phyloP scores from a whole-genome alignment of 164 flowering plant species.

The Buxus sempervirens region DNA sequence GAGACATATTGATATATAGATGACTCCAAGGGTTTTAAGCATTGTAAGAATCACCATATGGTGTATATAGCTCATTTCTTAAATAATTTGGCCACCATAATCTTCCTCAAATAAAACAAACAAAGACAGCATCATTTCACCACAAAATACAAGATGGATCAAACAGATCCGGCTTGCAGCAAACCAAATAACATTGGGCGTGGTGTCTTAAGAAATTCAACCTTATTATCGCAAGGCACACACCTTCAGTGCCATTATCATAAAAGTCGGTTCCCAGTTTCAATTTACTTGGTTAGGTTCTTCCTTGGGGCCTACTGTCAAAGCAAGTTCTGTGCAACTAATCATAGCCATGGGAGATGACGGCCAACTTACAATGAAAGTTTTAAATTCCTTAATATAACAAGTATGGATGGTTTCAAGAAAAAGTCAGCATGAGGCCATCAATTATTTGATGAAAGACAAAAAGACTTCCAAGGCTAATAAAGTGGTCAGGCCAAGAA shows the following conservation, averaged over 20 bases:
- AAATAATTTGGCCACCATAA: neutral
- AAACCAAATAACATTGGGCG: neutral
- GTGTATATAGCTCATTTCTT: neutral
- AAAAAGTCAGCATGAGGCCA: constrained; percentile 14
- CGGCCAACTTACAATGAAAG: too few species aligned
- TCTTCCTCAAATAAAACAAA: too few species aligned
- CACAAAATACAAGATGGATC: too few species aligned
- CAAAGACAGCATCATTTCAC: too few species aligned
- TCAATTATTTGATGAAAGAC: constrained; percentile 16
- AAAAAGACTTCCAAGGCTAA: constrained; percentile 11
- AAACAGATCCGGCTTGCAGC: neutral
- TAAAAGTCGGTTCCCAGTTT: too few species aligned
- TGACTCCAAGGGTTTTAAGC: constrained; percentile 9
- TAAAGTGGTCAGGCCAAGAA: neutral
- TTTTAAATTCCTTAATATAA: neutral
- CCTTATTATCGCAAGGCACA: too few species aligned
- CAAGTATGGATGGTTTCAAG: neutral
- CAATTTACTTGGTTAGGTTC: too few species aligned
- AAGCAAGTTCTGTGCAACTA: too few species aligned
- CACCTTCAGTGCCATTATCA: too few species aligned
- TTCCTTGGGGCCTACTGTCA: too few species aligned
- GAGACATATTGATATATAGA: neutral
- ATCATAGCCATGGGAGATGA: too few species aligned
- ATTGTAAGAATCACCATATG: constrained; percentile 8
- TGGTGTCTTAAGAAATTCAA: too few species aligned